A percentile compares a stretch with the other conserved stretches of the same genome.
phyloP scores from a whole-genome alignment of 495 filamentous ascomycete species.

The Hypoxylon trugodes region DNA sequence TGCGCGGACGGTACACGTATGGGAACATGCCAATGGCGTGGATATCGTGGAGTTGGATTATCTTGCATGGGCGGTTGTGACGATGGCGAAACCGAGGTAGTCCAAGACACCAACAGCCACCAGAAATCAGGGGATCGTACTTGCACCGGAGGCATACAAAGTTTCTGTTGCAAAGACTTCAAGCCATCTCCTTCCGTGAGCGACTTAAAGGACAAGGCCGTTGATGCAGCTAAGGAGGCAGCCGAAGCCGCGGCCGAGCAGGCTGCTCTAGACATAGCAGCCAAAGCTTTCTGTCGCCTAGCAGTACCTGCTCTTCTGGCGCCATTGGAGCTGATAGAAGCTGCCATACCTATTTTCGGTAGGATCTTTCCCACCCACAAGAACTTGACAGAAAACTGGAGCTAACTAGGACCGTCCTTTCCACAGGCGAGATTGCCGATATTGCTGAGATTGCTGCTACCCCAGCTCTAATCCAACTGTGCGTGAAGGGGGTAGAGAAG shows the following conservation, averaged over 20 bases:
- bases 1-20: constrained; percentile 50
- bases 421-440: not conserved
- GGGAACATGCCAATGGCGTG: constrained; percentile 51
- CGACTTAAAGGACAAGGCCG: not conserved
- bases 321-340: not conserved
- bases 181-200: not conserved
- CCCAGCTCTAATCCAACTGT: not conserved
- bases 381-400: not conserved
- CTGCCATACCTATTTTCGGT: not conserved
- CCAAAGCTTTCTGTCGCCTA: not conserved
- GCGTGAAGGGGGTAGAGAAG: not conserved
- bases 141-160: not conserved
- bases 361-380: not conserved
- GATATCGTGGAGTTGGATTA: not conserved
- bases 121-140: not conserved
- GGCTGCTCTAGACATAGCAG: not conserved
- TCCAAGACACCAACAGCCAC: not conserved
- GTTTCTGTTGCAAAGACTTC: not conserved
- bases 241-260: not conserved
- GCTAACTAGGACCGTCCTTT: not conserved
- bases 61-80: constrained; percentile 49
- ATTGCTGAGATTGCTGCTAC: not conserved
- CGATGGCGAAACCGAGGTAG: constrained; percentile 44
- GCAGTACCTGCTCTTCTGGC: not conserved
- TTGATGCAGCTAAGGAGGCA: not conserved